phyloP scores from a whole-genome alignment of 179 eudicot species.

The Patellifolia procumbens region DNA sequence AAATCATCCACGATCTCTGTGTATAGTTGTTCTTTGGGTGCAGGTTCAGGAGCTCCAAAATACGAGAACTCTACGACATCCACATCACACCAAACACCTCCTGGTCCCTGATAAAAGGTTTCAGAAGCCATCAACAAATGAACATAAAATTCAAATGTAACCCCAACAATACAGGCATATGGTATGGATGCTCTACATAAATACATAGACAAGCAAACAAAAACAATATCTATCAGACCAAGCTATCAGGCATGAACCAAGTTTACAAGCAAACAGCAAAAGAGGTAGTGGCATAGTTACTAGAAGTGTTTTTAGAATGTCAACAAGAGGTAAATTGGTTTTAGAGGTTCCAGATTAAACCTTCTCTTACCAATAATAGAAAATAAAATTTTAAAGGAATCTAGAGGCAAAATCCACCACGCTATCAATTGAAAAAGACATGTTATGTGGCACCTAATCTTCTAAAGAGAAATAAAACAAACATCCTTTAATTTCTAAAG shows the following conservation, averaged over 20 bases:
- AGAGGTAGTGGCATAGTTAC: background rate
- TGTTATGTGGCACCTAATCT: background rate
- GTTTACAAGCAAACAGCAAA: background rate
- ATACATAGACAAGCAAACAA: background rate
- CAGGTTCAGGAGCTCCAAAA: conserved; percentile 95
- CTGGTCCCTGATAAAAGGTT: conserved; percentile 70
- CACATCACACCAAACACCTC: conserved; percentile 97
- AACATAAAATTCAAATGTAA: conserved; percentile 10
- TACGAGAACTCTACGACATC: conserved; percentile 96
- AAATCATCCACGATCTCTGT: conserved; percentile 94
- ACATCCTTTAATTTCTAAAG: background rate
- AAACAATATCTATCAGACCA: background rate
- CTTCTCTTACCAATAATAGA: background rate
- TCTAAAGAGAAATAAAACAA: background rate
- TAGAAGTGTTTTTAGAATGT: background rate
- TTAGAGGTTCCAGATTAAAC: background rate
- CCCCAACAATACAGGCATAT: background rate
- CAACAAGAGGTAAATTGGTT: background rate
- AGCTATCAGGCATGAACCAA: background rate
- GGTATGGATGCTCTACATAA: background rate
- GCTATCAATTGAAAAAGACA: background rate
- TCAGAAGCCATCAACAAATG: conserved; percentile 19
- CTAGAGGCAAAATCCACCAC: background rate
- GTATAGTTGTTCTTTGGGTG: conserved; percentile 92
- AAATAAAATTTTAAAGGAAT: background rate